Conservation (phyloP, 352 stramenopile genomes). For the Globisporangium emineosum region DNA sequence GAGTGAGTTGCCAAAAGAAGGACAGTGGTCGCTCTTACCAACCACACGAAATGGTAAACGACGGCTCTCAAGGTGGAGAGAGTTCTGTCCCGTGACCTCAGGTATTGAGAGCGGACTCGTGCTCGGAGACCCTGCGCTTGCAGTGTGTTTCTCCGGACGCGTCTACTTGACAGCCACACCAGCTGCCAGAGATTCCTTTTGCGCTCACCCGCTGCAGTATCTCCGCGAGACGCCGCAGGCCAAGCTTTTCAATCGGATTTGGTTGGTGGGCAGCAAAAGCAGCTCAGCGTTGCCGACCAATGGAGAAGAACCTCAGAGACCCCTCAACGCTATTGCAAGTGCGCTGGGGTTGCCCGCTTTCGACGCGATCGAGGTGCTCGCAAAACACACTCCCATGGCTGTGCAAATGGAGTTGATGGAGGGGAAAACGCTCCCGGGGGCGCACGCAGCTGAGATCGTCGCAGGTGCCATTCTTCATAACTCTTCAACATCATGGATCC, state of each 20-base stretch:
- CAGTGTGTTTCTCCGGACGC: conserved; percentile 37
- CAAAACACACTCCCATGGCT: conserved; percentile 24
- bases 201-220: conserved; percentile 42
- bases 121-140: conserved; percentile 38
- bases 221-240: conserved; percentile 28
- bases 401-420: conserved; percentile 40
- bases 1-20: conserved; percentile 22
- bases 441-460: conserved; percentile 23
- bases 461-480: conserved; percentile 21
- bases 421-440: conserved; percentile 26
- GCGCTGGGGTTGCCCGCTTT: conserved; percentile 20
- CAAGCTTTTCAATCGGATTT: conserved; percentile 28
- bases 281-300: conserved; percentile 11
- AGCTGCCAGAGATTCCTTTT: conserved; percentile 35
- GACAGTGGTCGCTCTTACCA: conserved; percentile 8
- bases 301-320: not conserved
- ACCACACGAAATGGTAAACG: conserved; percentile 8
- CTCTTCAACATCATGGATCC: conserved; percentile 31
- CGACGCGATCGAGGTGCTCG: conserved; percentile 28
- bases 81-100: conserved; percentile 62
- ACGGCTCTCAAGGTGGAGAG: conserved; percentile 47
- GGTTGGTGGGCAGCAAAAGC: conserved; percentile 34
- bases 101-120: conserved; percentile 20
- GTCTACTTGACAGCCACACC: conserved; percentile 53
- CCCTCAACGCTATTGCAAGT: not conserved